Evolutionary conservation across 345 rosid genomes (phyloP).

Genomic region (Brassica juncea): DNA sequence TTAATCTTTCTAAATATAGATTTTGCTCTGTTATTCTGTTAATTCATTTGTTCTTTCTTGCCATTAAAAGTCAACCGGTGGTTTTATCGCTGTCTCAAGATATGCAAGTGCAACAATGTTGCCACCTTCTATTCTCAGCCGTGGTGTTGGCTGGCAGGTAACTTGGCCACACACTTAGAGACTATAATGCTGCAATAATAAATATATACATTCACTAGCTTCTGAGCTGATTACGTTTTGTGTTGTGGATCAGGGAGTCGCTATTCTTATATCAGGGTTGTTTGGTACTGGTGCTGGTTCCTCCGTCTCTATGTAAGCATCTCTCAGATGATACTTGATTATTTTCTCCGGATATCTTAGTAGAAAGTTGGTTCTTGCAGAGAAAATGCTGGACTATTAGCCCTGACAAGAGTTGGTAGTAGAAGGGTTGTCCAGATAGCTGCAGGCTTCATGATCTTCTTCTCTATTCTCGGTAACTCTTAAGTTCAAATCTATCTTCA

Average conservation of each 20-base stretch:
- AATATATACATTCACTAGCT: neutral
- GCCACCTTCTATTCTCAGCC: constrained; percentile 94
- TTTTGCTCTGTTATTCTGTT: constrained; percentile 5
- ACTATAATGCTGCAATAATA: neutral
- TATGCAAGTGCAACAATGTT: constrained; percentile 91
- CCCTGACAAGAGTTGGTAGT: constrained; percentile 89
- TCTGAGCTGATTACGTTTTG: neutral
- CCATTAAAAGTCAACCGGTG: constrained; percentile 78
- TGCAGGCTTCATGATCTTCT: constrained; percentile 98
- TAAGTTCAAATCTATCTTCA: constrained; percentile 5
- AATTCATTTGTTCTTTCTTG: constrained; percentile 15
- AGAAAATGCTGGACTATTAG: constrained; percentile 95
- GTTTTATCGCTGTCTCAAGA: constrained; percentile 75
- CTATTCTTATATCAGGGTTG: constrained; percentile 88
- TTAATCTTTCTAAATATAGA: neutral
- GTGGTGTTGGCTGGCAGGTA: constrained; percentile 99
- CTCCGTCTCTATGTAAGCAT: constrained; percentile 93
- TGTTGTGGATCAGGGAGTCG: constrained; percentile 73
- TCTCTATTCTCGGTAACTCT: constrained; percentile 80
- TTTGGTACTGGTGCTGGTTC: constrained; percentile 94
- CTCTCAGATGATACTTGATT: constrained; percentile 17
- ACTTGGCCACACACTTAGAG: constrained; percentile 3
- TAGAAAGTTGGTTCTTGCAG: constrained; percentile 44
- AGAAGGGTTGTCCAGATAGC: constrained; percentile 95
- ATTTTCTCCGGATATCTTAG: neutral